Evolutionary conservation across 2,329 filamentous ascomycete genomes (phyloP).

Genomic region (Penicillium sclerotigenum): DNA sequence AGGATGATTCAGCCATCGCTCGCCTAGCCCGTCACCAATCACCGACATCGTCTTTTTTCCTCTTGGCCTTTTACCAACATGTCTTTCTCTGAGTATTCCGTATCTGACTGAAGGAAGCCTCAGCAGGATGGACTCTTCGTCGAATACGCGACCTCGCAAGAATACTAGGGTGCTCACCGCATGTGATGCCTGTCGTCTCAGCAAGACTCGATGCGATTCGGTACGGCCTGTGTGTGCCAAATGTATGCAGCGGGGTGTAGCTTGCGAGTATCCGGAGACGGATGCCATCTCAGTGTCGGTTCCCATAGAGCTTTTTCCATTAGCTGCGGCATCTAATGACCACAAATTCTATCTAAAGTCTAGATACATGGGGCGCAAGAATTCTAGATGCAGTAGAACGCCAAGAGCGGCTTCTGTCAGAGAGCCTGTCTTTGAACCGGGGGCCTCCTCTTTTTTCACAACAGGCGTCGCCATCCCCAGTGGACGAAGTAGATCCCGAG

Average conservation of each 20-base stretch:
- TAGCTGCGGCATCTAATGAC: constrained; percentile 10
- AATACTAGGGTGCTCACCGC: constrained; percentile 27
- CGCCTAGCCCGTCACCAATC: constrained; percentile 5
- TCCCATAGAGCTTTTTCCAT: constrained; percentile 7
- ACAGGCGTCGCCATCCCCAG: constrained; percentile 10
- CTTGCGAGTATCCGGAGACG: constrained; percentile 26
- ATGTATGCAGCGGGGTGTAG: constrained; percentile 24
- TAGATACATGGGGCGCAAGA: constrained; percentile 24
- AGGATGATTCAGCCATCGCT: constrained; percentile 5
- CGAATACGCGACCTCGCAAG: constrained; percentile 17
- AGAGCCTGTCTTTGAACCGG: constrained; percentile 9
- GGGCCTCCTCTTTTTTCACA: constrained; percentile 4
- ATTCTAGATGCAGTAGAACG: constrained; percentile 26
- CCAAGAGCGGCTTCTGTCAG: constrained; percentile 21
- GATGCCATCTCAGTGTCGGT: constrained; percentile 26
- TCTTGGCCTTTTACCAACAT: neutral
- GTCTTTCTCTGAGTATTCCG: neutral
- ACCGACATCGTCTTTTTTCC: neutral
- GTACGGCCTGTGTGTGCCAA: constrained; percentile 25
- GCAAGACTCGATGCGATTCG: constrained; percentile 28
- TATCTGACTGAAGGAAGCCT: neutral
- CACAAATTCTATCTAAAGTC: constrained; percentile 13
- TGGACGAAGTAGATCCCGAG: constrained; percentile 24
- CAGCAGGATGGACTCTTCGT: constrained; percentile 15
- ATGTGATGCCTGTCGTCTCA: constrained; percentile 26